Conservation (phyloP, 2,329 filamentous ascomycete species). For the Apiospora saccharicola region DNA sequence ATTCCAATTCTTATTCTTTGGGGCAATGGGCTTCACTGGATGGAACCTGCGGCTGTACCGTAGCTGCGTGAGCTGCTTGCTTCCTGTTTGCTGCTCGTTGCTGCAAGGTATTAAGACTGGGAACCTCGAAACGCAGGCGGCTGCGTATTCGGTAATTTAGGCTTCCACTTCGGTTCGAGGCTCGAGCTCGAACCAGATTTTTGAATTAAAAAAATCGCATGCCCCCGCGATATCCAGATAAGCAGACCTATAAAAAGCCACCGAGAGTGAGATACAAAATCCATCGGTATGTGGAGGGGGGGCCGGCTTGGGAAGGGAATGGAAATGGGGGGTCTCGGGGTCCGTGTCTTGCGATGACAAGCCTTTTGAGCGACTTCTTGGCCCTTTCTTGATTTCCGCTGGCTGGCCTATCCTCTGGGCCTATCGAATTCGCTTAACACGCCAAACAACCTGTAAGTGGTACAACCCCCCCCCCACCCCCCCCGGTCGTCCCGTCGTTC, state of each 20-base stretch:
- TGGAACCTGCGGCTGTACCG: too few species aligned
- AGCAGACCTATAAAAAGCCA: slow-evolving; percentile 17
- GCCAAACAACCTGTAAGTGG: not conserved
- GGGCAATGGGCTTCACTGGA: not conserved
- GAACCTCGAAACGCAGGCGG: not conserved
- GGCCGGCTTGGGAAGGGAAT: too few species aligned
- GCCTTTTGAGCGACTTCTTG: slow-evolving; percentile 11
- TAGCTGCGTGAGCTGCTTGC: too few species aligned
- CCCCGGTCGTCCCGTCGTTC: slow-evolving; percentile 10
- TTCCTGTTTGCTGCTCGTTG: not conserved
- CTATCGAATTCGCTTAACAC: not conserved
- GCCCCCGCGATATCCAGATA: slow-evolving; percentile 17
- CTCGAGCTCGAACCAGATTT: not conserved
- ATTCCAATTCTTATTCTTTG: not conserved
- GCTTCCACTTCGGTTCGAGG: slow-evolving; percentile 5
- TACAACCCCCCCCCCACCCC: not conserved
- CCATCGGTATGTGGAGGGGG: slow-evolving; percentile 19
- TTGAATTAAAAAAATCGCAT: not conserved
- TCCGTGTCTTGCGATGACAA: slow-evolving; percentile 19
- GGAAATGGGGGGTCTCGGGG: not conserved
- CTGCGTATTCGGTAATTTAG: slow-evolving; percentile 21
- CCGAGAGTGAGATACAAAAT: slow-evolving; percentile 15
- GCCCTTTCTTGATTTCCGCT: slow-evolving; percentile 5
- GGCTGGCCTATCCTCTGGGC: not conserved
- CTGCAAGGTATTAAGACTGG: not conserved